Base-by-base conservation (phyloP, 495 filamentous ascomycete species). In the Cudoniella acicularis region DNA sequence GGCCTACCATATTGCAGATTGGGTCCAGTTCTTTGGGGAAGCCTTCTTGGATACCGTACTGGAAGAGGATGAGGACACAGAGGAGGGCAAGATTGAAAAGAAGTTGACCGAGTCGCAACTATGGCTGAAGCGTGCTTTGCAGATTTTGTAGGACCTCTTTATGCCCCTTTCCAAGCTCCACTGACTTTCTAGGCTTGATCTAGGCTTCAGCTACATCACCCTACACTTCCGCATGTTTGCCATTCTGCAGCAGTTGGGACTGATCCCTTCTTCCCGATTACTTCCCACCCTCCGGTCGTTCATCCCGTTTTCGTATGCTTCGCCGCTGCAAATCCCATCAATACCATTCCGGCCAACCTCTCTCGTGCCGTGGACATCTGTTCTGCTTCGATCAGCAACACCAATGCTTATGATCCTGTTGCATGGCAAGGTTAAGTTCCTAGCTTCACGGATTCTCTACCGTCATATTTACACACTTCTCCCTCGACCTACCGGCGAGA, bases 191-290 rank as follows among this genome's bases (percentile, higher is more conserved):
- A 67, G 65, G 20, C 40, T 60, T 16, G 49, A 62, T n/a, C 8
- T 54, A 18, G 55, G 59, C 0, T 60, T 69, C 16, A 56, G 57
- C 20, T 79, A 77, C 45, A 54, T 78, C 11, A 67, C 67, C 18
- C 64, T 80, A 10, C 77, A 80, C 41, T 60, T 81, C 10, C 72
- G 75, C 8, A 57, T 80, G 36, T 81, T 75, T 57, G 69, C 72
- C 6, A 73, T 75, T 25, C 65, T 82, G 30, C 80, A 83, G 57
- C 72, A 79, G 49, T 63, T 77, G 1, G 73, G 77, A 26, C 59
- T 83, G 11, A 67, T 78, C 43, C 64, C 76, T 2, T 59, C 67
- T 10, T 64, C 66, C 17, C 62, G 62, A 6, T 67, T 62, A 47
- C 56, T 83, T 16, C 80, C 80, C 0, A 69, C 64, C 45, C 66